phyloP scores from a whole-genome alignment of 805 yeast species.

The Sugiyamaella lignohabitans region DNA sequence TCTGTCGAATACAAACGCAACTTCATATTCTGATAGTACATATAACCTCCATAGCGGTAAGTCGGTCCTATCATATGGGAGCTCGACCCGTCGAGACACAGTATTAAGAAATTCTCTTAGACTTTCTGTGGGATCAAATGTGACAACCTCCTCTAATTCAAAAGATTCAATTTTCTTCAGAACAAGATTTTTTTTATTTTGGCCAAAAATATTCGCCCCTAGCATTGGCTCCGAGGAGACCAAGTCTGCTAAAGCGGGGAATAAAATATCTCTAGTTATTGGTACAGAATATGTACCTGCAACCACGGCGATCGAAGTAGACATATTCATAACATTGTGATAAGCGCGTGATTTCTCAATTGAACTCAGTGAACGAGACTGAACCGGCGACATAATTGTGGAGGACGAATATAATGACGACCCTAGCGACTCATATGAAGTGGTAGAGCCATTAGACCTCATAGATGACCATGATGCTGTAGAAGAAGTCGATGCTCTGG shows the following conservation, averaged over 20 bases:
- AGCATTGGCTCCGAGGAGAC: conserved; percentile 10
- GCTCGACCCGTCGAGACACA: not conserved
- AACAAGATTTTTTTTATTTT: conserved; percentile 6
- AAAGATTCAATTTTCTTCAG: conserved; percentile 3
- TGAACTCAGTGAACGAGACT: not conserved
- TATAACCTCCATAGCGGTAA: conserved; percentile 12
- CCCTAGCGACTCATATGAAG: not conserved
- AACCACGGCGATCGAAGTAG: conserved; percentile 3
- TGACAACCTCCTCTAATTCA: conserved; percentile 9
- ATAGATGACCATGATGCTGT: not conserved
- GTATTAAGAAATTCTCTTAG: not conserved
- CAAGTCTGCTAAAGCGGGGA: conserved; percentile 9
- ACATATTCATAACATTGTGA: not conserved
- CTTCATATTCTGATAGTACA: conserved; percentile 4
- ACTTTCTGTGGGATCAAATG: conserved; percentile 4
- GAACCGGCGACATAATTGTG: conserved; percentile 5
- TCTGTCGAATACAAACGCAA: conserved; percentile 18
- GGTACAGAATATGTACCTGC: conserved; percentile 8
- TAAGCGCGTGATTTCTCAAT: conserved; percentile 6
- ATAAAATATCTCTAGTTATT: conserved; percentile 1
- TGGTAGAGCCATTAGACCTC: conserved; percentile 2
- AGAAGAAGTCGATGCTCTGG: not conserved
- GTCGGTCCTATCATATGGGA: conserved; percentile 6
- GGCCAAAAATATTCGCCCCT: conserved; percentile 7
- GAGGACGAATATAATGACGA: conserved; percentile 5